Base-by-base conservation (phyloP, 257 asterid species). In the Solanum piurae region DNA sequence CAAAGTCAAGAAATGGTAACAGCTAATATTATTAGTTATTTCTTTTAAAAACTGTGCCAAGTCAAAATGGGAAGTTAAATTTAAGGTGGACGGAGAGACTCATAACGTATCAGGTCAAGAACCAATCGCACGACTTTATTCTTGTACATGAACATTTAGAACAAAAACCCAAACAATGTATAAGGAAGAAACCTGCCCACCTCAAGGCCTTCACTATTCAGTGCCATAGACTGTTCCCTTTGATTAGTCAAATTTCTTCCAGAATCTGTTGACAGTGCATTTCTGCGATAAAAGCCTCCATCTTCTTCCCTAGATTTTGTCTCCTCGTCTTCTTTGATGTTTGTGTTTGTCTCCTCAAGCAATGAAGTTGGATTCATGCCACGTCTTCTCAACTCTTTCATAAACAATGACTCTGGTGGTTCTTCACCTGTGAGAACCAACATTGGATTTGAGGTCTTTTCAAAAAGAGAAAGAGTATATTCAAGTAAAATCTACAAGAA, bases 201-300 rank as follows among this genome's bases (percentile, higher is more conserved):
- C 99, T 95, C 99, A 84, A 97, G 95, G 89, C 99, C 99, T 92
- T 97, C 98, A 40, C 99, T 97, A 91, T 97, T 97, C 85, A 97
- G 93, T 55, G 98, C 96, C 98, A 94, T 93, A 42, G 99, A 97
- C 89, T 83, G 91, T 82, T 94, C 98, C 91, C 98, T 91, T 88
- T 95, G 99, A 91, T 91, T 91, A 86, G 92, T 88, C 33, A 95
- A 79, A 89, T 91, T 92, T 25, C 90, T 76, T 85, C 90, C 98
- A 75, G 91, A 91, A 88, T 92, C 95, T 46, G 92, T 93, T 25
- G 92, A 86, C 60, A 91, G 89, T 11, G 95, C 95, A 89, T 94
- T 93, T 90, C 94, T 93, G 86, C 93, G 89, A 10, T 94, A 91
- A 84, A 87, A 92, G 73, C 96, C 98, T 74, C 97, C 97, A 89